Conservation (phyloP, 768 basidiomycete genomes). For the Exsudoporus frostii region DNA sequence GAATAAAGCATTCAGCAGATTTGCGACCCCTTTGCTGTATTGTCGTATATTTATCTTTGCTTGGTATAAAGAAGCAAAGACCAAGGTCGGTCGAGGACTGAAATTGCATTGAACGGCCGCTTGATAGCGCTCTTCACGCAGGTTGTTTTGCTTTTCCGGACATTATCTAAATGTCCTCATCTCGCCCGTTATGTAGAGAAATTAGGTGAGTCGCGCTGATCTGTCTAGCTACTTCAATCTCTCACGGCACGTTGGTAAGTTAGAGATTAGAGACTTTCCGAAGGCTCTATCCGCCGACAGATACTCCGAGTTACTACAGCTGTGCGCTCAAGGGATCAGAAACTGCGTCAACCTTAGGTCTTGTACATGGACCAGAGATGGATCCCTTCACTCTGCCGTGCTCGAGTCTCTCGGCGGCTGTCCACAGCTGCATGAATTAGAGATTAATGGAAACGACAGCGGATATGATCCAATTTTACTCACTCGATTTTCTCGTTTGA, state of each 20-base stretch:
- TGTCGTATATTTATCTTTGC: conserved; percentile 58
- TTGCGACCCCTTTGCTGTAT: conserved; percentile 54
- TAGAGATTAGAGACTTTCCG: conserved; percentile 78
- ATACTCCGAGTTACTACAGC: conserved; percentile 34
- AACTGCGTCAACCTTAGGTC: conserved; percentile 61
- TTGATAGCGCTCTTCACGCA: conserved; percentile 22
- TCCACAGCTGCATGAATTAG: conserved; percentile 49
- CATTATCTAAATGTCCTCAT: conserved; percentile 49
- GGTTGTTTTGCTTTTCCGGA: conserved; percentile 62
- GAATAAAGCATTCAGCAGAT: conserved; percentile 50
- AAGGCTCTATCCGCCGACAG: conserved; percentile 39
- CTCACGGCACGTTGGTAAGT: conserved; percentile 6
- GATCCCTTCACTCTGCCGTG: conserved; percentile 60
- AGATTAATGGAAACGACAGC: conserved; percentile 67
- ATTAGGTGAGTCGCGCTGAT: conserved; percentile 46
- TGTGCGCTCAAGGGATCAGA: conserved; percentile 48
- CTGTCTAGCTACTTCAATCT: neutral
- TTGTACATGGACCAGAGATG: conserved; percentile 80
- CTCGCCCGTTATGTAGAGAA: conserved; percentile 56
- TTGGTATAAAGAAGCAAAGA: conserved; percentile 67
- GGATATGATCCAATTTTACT: conserved; percentile 49
- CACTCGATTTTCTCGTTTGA: conserved; percentile 46
- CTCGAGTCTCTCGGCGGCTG: conserved; percentile 49
- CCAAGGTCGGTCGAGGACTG: conserved; percentile 40
- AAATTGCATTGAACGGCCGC: neutral